Evolutionary conservation across 495 filamentous ascomycete species (phyloP), one percentile per base, ranked within the genome.

Genomic region (Podospora pseudocomata): DNA sequence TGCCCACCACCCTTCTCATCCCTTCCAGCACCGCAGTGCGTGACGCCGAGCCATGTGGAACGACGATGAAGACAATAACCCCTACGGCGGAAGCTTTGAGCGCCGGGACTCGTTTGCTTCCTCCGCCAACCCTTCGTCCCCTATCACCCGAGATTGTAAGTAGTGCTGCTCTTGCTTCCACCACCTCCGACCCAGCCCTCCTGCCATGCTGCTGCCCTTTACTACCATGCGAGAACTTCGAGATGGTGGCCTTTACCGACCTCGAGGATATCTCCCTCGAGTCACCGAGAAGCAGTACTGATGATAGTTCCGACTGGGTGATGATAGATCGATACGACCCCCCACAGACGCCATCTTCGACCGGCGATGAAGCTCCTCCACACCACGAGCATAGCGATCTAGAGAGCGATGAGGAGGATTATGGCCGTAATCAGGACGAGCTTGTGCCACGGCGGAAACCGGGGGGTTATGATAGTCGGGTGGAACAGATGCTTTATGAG

Each of bases 401-500:
- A 44, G 78, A 79, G 28, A 82, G 78, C 61, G 77, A 80, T 19
- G 78, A 80, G 20, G 84, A 85, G 13, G 88, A 90, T 61, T 88
- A 86, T 32, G 82, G 85, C 59, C 86, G 88, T n/a, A 79, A 79
- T 30, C 80, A 81, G 58, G 74, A 72, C 59, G 75, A 84, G 68
- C 77, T 81, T 64, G 79, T 75, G n/a, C 83, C 82, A 5, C 81
- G 81, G 64, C 86, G 88, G 58, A 95, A 92, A 80, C 91, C 91
- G 65, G 88, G 90, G 63, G 92, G 91, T 18, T 99, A 98, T 74
- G 91, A 93, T 74, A 97, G 94, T 72, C 89, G 96, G 19, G 92
- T 98, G 54, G 94, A 98, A 78, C 94, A 97, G 80, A 92, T 96
- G 62, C 88, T 99, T 53, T 96, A 97, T 76, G 95, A 99, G 80